Base-by-base conservation (phyloP, 192 early-diverging fungal genomes). In the Backusella sp. region DNA sequence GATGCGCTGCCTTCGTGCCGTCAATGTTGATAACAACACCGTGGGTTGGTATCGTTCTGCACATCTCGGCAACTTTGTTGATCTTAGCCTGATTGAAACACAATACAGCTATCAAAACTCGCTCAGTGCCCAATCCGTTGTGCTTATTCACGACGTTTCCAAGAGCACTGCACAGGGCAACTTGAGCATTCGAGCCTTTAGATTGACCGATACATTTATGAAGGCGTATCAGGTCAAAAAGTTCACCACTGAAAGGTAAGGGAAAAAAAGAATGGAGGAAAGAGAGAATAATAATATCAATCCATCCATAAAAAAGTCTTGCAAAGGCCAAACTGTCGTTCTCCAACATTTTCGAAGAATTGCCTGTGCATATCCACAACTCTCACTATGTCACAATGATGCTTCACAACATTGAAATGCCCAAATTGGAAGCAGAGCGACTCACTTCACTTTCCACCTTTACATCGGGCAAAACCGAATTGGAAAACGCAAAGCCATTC, bases 41-140 rank as follows among this genome's bases (percentile, higher is more conserved):
- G 97, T 98, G 37, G 98, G 98, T 17, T 97, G 98, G 95, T 97
- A 99, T 84, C 96, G 96, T 82, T 95, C 96, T 30, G 92, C 96
- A 26, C 88, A 93, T 66, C 84, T 97, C 77, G 93, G 93, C 74
- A 91, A 92, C 77, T 96, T 96, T 82, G 91, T 96, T 90, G 93
- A 96, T 82, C 89, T 93, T 83, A 90, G 89, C 35, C 82, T 98
- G 78, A 88, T 99, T 79, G 96, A 99, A 56, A 92, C 91, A 26
- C 95, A 97, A 85, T 92, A 88, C 72, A 92, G 91, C 77, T 96
- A 96, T 86, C 97, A 99, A 85, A 90, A 89, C 82, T 90, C 93
- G 39, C 88, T 95, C 73, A 87, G 87, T 71, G 89, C 79, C 73
- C 86, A 96, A 79, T 89, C 91, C 74, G 96, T 99, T 46, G 92